Base-by-base conservation (phyloP, 2,329 filamentous ascomycete species). In the Chrysoporthe deuterocubensis region DNA sequence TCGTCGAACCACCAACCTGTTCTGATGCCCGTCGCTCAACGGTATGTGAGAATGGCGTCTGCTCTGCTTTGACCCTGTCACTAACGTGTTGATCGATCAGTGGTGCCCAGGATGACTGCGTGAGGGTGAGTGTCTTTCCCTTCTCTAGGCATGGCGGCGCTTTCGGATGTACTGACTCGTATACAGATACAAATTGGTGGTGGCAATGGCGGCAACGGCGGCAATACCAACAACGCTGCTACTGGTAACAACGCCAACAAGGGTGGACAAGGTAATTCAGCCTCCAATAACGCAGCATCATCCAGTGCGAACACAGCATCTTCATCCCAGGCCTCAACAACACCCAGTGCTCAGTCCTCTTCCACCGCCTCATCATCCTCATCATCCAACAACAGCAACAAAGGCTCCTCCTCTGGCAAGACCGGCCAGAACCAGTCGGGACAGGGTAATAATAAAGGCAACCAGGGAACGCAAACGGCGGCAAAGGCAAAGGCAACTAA, bases 51-150 rank as follows among this genome's bases (percentile, higher is more conserved):
- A 4, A 32, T 1, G 26, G 48, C n/a, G n/a, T 32, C 1, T 52
- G 48, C n/a, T 52, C 3, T 52, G 8, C 11, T 52, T 3, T 26
- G n/a, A 2, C 2, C 26, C 5, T 32, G 4, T 54, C 26, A 34
- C 50, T 54, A 34, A 54, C 50, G 4, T 34, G 16, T 54, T 7
- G 14, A 14, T 34, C 7, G 3, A 54, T 34, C 26, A 54, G 79
- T 66, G 79, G 79, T 64, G 74, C 78, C 50, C 79, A 80, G 65
- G 79, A 81, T 68, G 79, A 81, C 69, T 81, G 79, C 69, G 74
- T 72, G 26, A 79, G 78, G 70, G 79, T 81, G 67, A 76, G 75
- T 18, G 78, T 26, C 26, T 54, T 26, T 52, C 11, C 26, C 5
- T 16, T 54, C 14, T 34, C 13, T 16, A 14, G 50, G 3, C 4